phyloP scores from a whole-genome alignment of 176 grass and related monocot genomes.

The Ensete glaucum region DNA sequence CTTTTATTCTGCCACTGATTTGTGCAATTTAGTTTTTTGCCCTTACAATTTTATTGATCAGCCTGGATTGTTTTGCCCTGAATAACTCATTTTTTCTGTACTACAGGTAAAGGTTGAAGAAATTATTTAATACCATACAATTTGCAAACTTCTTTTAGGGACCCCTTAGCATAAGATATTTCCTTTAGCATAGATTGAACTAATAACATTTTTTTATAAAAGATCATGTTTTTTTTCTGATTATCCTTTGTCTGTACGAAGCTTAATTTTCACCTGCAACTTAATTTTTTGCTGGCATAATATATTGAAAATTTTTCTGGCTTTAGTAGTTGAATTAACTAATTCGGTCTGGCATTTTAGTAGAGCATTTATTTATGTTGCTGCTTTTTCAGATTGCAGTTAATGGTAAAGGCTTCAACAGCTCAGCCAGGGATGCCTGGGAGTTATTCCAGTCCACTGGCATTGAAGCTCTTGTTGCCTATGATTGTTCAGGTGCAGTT shows the following conservation, averaged over 20 bases:
- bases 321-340: too few species aligned
- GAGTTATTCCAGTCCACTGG: slow-evolving; percentile 96
- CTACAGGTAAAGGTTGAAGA: too few species aligned
- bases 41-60: too few species aligned
- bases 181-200: not conserved
- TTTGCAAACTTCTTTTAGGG: too few species aligned
- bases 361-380: slow-evolving; percentile 1
- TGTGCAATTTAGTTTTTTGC: too few species aligned
- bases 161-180: not conserved
- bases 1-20: too few species aligned
- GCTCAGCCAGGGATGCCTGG: slow-evolving; percentile 90
- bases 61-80: too few species aligned
- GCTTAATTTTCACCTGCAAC: not conserved
- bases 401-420: slow-evolving; percentile 83
- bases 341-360: not conserved
- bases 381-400: slow-evolving; percentile 67
- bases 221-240: too few species aligned
- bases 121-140: too few species aligned
- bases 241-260: not conserved
- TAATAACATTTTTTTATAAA: not conserved
- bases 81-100: too few species aligned
- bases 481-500: slow-evolving; percentile 96
- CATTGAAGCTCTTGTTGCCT: slow-evolving; percentile 81
- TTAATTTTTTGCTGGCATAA: not conserved
- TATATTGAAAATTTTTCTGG: not conserved